Evolutionary conservation across 306 rosid genomes (phyloP).

Genomic region (Hippophae rhamnoides): DNA sequence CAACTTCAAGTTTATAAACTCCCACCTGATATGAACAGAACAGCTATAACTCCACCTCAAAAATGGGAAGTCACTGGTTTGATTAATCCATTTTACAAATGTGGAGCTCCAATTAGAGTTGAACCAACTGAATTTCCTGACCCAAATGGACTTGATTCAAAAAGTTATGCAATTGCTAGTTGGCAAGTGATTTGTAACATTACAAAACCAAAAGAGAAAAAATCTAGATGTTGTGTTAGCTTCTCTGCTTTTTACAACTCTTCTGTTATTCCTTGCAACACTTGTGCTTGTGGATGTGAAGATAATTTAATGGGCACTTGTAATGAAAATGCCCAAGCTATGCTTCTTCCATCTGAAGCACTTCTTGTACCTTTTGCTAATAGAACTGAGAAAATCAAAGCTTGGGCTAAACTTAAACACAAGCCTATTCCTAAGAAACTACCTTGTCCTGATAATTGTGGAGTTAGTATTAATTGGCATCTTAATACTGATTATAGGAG

Average conservation of each 20-base stretch:
- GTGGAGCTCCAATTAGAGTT: constrained; percentile 54
- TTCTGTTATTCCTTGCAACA: constrained; percentile 69
- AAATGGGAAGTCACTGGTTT: constrained; percentile 58
- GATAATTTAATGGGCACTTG: constrained; percentile 22
- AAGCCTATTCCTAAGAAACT: constrained; percentile 24
- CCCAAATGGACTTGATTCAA: constrained; percentile 48
- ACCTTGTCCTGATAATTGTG: constrained; percentile 75
- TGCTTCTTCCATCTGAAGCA: constrained; percentile 59
- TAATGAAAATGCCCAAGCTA: constrained; percentile 15
- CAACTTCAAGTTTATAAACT: constrained; percentile 62
- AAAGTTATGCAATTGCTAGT: constrained; percentile 41
- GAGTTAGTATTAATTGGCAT: constrained; percentile 83
- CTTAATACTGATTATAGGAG: constrained; percentile 39
- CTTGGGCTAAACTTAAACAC: constrained; percentile 67
- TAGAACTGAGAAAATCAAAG: constrained; percentile 46
- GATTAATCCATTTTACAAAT: constrained; percentile 53
- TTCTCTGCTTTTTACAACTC: constrained; percentile 64
- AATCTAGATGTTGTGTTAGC: constrained; percentile 60
- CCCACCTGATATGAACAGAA: constrained; percentile 62
- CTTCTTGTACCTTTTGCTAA: constrained; percentile 64
- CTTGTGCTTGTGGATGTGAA: constrained; percentile 78
- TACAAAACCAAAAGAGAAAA: constrained; percentile 41
- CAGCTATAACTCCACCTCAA: constrained; percentile 60
- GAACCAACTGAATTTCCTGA: constrained; percentile 58
- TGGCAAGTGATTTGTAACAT: constrained; percentile 82